phyloP scores from a whole-genome alignment of 768 basidiomycete genomes.

The Melanogaster broomeanus region DNA sequence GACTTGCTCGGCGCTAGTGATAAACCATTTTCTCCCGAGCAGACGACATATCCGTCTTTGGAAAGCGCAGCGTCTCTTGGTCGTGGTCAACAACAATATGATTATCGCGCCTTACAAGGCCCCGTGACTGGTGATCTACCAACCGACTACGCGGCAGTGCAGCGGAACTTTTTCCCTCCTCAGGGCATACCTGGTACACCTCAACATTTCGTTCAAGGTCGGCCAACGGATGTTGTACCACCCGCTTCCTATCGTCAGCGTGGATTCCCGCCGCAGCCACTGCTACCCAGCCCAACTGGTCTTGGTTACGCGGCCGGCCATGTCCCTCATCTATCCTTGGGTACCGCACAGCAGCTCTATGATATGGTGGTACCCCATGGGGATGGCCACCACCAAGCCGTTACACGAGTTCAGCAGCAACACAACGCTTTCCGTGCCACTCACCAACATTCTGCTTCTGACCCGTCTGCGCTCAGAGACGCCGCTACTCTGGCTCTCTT shows the following conservation, averaged over 20 bases:
- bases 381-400: conserved; percentile 62
- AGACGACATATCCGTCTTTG: conserved; percentile 69
- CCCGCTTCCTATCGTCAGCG: conserved; percentile 63
- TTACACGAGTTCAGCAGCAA: conserved; percentile 78
- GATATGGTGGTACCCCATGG: conserved; percentile 66
- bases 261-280: conserved; percentile 54
- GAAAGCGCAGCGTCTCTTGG: conserved; percentile 46
- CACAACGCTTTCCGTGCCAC: conserved; percentile 70
- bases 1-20: conserved; percentile 40
- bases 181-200: conserved; percentile 39
- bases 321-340: conserved; percentile 69
- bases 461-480: conserved; percentile 77
- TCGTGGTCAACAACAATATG: conserved; percentile 55
- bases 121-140: conserved; percentile 22
- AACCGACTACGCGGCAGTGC: conserved; percentile 59
- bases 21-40: conserved; percentile 46
- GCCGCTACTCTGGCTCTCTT: conserved; percentile 66
- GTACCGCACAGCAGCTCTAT: conserved; percentile 75
- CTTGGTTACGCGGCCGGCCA: conserved; percentile 56
- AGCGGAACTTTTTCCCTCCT: conserved; percentile 54
- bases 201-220: conserved; percentile 52
- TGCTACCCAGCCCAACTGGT: conserved; percentile 53
- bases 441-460: conserved; percentile 84
- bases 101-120: conserved; percentile 46
- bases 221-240: conserved; percentile 49